A percentile compares a stretch with the other conserved stretches of the same genome.
These are phyloP conservation scores for Russula olivacea DNA, from an alignment of 768 basidiomycete genomes.

Conservation along the genomic window DNA sequence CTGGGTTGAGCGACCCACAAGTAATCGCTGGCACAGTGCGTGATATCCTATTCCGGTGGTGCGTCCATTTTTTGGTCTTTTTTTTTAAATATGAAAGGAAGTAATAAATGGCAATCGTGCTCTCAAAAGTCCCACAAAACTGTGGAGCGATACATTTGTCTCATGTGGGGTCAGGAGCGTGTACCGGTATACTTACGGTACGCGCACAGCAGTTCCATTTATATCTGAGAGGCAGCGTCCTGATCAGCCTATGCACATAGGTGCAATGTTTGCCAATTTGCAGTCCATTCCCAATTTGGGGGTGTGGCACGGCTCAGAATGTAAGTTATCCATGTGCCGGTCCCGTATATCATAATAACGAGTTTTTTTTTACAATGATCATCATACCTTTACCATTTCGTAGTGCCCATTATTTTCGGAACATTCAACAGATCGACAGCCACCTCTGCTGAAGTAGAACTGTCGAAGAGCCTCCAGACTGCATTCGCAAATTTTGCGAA, in stretches of 20 bases:
- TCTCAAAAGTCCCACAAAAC: slow-evolving; percentile 6
- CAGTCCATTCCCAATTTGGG: neutral
- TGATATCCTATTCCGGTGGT: slow-evolving; percentile 12
- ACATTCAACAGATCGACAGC: slow-evolving; percentile 29
- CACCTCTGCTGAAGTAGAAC: slow-evolving; percentile 24
- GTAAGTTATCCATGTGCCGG: neutral
- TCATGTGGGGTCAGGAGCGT: slow-evolving; percentile 4
- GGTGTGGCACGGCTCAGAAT: neutral
- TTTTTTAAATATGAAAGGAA: too few species aligned
- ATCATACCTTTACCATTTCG: neutral
- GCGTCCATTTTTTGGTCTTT: neutral
- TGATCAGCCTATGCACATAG: neutral
- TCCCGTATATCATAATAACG: neutral
- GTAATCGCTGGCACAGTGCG: slow-evolving; percentile 6
- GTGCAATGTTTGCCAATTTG: slow-evolving; percentile 1
- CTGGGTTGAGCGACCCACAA: slow-evolving; percentile 1
- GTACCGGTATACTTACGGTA: slow-evolving; percentile 16
- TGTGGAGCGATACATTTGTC: slow-evolving; percentile 15
- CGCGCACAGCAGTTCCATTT: too few species aligned
- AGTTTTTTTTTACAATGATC: neutral
- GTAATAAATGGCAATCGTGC: too few species aligned
- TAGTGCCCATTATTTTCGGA: slow-evolving; percentile 29
- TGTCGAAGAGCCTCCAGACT: slow-evolving; percentile 26
- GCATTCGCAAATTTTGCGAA: slow-evolving; percentile 15
- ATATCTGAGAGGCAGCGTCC: neutral